phyloP scores from a whole-genome alignment of 2,329 filamentous ascomycete genomes.

The Colletotrichum chlorophyti region DNA sequence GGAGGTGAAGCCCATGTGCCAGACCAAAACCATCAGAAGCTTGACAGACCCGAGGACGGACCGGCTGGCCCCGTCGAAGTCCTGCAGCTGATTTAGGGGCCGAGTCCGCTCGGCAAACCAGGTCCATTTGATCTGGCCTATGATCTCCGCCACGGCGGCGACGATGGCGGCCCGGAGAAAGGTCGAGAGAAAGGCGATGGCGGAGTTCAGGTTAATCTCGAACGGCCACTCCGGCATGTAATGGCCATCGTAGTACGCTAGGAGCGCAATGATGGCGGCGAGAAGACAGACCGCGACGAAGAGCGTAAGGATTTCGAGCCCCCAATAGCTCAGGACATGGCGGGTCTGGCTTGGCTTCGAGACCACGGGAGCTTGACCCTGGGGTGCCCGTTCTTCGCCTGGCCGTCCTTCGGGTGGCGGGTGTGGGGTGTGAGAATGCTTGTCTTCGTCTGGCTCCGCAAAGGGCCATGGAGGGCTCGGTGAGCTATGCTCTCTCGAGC shows the following conservation, averaged over 20 bases:
- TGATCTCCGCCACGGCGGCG: constrained; percentile 36
- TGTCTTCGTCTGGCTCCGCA: background rate
- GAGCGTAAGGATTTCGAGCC: constrained; percentile 13
- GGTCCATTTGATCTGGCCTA: constrained; percentile 40
- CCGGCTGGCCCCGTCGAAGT: constrained; percentile 40
- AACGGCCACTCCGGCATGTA: constrained; percentile 33
- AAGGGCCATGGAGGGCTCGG: constrained; percentile 7
- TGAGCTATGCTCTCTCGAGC: background rate
- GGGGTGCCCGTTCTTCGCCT: no score
- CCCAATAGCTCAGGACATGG: constrained; percentile 15
- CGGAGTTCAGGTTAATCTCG: constrained; percentile 33
- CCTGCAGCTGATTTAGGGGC: constrained; percentile 37
- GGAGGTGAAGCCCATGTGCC: constrained; percentile 15
- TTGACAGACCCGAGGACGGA: constrained; percentile 35
- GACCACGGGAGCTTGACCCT: background rate
- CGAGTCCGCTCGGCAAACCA: constrained; percentile 37
- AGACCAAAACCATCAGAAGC: constrained; percentile 28
- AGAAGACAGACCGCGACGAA: constrained; percentile 1
- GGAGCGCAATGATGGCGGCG: constrained; percentile 11
- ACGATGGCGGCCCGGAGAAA: constrained; percentile 34
- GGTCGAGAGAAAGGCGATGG: constrained; percentile 30
- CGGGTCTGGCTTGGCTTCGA: background rate
- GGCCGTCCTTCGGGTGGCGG: background rate
- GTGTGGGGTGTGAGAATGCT: background rate
- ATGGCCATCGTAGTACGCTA: constrained; percentile 15